Percentiles rank a stretch among this genome's conserved stretches.
phyloP scores from a whole-genome alignment of 495 filamentous ascomycete genomes.

The Penicillium subrubescens region DNA sequence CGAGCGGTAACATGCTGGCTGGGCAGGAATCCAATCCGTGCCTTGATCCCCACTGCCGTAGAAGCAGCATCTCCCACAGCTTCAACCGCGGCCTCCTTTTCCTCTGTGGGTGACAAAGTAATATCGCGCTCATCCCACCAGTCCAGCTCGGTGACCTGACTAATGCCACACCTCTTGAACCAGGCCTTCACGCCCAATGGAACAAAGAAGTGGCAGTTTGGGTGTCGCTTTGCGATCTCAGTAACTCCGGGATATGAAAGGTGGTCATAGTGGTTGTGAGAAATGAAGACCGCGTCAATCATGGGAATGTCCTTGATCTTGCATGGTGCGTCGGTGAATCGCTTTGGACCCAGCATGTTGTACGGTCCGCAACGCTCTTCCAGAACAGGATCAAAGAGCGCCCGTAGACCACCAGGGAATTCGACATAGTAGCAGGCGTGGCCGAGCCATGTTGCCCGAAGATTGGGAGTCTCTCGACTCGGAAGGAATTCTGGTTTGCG shows the following conservation, averaged over 20 bases:
- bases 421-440: slow-evolving; percentile 95
- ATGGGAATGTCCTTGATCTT: slow-evolving; percentile 75
- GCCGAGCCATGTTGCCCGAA: slow-evolving; percentile 95
- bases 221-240: slow-evolving; percentile 69
- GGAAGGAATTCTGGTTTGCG: slow-evolving; percentile 70
- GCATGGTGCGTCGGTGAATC: slow-evolving; percentile 81
- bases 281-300: slow-evolving; percentile 89
- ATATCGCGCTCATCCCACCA: slow-evolving; percentile 92
- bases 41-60: slow-evolving; percentile 57
- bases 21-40: slow-evolving; percentile 79
- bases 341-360: slow-evolving; percentile 70
- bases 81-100: slow-evolving; percentile 25
- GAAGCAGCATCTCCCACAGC: slow-evolving; percentile 30
- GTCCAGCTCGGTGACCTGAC: slow-evolving; percentile 83
- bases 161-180: slow-evolving; percentile 70
- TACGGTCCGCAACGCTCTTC: slow-evolving; percentile 83
- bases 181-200: slow-evolving; percentile 86
- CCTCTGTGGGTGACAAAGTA: slow-evolving; percentile 51
- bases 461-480: slow-evolving; percentile 53
- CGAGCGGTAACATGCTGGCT: slow-evolving; percentile 83
- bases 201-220: slow-evolving; percentile 85
- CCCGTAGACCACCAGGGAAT: slow-evolving; percentile 83
- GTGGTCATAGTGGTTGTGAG: slow-evolving; percentile 95
- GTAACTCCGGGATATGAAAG: slow-evolving; percentile 73
- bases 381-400: slow-evolving; percentile 95